A percentile compares a stretch with the other conserved stretches of the same genome.
Evolutionary conservation across 2,329 filamentous ascomycete genomes (phyloP).

Genomic region (Annulohypoxylon truncatum): DNA sequence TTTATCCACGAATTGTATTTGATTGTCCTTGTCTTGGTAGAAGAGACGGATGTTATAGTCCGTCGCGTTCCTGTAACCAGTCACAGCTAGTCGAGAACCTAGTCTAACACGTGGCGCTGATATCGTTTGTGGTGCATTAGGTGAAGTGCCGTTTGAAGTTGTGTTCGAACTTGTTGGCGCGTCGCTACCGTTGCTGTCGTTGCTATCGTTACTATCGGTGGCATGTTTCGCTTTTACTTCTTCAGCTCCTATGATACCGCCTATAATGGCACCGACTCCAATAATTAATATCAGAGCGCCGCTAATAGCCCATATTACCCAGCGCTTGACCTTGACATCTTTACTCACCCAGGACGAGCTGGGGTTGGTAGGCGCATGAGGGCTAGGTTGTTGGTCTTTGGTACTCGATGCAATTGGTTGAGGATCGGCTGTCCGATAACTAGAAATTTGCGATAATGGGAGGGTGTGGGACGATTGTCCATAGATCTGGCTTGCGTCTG

Average conservation of each 20-base stretch:
- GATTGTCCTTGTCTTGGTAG: slow-evolving; percentile 39
- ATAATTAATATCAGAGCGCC: slow-evolving; percentile 30
- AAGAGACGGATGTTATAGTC: slow-evolving; percentile 42
- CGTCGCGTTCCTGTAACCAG: slow-evolving; percentile 34
- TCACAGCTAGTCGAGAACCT: slow-evolving; percentile 41
- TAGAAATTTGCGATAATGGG: slow-evolving; percentile 17
- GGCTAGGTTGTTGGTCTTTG: slow-evolving; percentile 16
- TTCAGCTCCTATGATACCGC: slow-evolving; percentile 33
- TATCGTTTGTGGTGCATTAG: slow-evolving; percentile 2
- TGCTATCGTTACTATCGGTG: background rate
- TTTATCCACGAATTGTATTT: slow-evolving; percentile 40
- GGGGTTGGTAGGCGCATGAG: background rate
- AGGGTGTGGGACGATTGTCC: slow-evolving; percentile 23
- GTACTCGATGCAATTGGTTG: slow-evolving; percentile 7
- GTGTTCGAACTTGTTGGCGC: slow-evolving; percentile 4
- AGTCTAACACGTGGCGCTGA: slow-evolving; percentile 29
- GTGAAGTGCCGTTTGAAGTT: slow-evolving; percentile 23
- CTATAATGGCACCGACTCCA: slow-evolving; percentile 33
- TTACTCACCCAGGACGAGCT: slow-evolving; percentile 15
- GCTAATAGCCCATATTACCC: slow-evolving; percentile 32
- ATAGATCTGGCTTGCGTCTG: slow-evolving; percentile 6
- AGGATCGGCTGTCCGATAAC: slow-evolving; percentile 3
- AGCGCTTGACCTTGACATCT: slow-evolving; percentile 25
- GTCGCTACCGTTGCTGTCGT: background rate
- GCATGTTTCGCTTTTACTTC: background rate